These are phyloP conservation scores for Draba incana DNA, from an alignment of 345 rosid species.

Conservation along the genomic window DNA sequence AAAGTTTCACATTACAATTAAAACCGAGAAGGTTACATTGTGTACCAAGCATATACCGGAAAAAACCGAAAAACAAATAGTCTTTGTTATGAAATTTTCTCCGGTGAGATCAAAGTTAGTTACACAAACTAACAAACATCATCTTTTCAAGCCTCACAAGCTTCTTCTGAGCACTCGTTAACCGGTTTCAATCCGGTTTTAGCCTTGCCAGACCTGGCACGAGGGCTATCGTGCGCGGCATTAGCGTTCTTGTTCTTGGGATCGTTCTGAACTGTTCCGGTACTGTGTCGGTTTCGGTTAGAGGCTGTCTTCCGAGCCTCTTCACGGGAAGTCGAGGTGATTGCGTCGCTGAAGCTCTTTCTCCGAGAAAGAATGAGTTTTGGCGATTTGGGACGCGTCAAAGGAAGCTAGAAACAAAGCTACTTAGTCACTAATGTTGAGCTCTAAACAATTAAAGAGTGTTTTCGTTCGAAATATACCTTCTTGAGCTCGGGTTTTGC, in stretches of 20 bases:
- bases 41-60: slow-evolving; percentile 36
- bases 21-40: slow-evolving; percentile 34
- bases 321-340: slow-evolving; percentile 40
- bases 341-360: slow-evolving; percentile 63
- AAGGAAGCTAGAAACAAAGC: slow-evolving; percentile 55
- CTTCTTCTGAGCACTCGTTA: slow-evolving; percentile 42
- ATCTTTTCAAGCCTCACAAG: slow-evolving; percentile 42
- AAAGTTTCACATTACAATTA: slow-evolving; percentile 22
- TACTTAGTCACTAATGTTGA: slow-evolving; percentile 18
- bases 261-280: slow-evolving; percentile 48
- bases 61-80: slow-evolving; percentile 37
- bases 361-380: slow-evolving; percentile 57
- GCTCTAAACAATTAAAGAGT: slow-evolving; percentile 1
- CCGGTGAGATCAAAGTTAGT: slow-evolving; percentile 32
- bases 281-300: slow-evolving; percentile 43
- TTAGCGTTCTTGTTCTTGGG: slow-evolving; percentile 30
- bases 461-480: slow-evolving; percentile 49
- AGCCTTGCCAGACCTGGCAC: slow-evolving; percentile 45
- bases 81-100: slow-evolving; percentile 25
- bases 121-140: slow-evolving; percentile 28
- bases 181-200: slow-evolving; percentile 52
- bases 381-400: slow-evolving; percentile 82
- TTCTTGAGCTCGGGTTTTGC: slow-evolving; percentile 81
- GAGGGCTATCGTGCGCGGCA: slow-evolving; percentile 45
- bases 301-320: slow-evolving; percentile 29